These are phyloP conservation scores for Mycena galericulata DNA, from an alignment of 768 basidiomycete species.

Conservation along the genomic window DNA sequence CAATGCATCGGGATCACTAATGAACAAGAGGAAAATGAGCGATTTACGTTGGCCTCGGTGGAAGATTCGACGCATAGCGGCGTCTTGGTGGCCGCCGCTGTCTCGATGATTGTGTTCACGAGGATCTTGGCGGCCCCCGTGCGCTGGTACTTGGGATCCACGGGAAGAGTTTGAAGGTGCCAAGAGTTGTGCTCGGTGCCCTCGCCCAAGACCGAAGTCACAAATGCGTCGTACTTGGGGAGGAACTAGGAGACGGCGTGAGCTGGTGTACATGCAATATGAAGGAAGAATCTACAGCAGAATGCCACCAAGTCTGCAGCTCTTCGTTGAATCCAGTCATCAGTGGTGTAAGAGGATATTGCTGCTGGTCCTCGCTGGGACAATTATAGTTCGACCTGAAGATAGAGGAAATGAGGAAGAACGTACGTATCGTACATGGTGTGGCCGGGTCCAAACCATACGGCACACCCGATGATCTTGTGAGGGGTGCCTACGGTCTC, in stretches of 20 bases:
- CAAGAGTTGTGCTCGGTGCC: conserved; percentile 15
- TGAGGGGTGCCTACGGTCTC: neutral
- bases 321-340: conserved; percentile 11
- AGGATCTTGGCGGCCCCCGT: neutral
- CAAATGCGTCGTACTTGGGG: conserved; percentile 5
- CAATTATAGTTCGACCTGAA: neutral
- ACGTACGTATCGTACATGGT: conserved; percentile 13
- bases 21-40: neutral
- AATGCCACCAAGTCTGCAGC: conserved; percentile 15
- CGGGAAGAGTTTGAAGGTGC: conserved; percentile 20
- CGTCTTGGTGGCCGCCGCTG: neutral
- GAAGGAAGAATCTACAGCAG: neutral
- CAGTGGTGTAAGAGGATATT: neutral
- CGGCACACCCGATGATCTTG: conserved; percentile 13
- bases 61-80: conserved; percentile 4
- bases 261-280: neutral
- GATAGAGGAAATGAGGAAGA: neutral
- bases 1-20: too few relatives aligned
- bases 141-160: conserved; percentile 17
- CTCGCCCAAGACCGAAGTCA: neutral
- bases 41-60: conserved; percentile 9
- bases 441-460: conserved; percentile 18
- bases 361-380: neutral
- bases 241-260: neutral
- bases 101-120: conserved; percentile 1